Percentiles rank a stretch among this genome's conserved stretches.
Conservation (phyloP, 305 asterid species). For the Petunia hybrid region DNA sequence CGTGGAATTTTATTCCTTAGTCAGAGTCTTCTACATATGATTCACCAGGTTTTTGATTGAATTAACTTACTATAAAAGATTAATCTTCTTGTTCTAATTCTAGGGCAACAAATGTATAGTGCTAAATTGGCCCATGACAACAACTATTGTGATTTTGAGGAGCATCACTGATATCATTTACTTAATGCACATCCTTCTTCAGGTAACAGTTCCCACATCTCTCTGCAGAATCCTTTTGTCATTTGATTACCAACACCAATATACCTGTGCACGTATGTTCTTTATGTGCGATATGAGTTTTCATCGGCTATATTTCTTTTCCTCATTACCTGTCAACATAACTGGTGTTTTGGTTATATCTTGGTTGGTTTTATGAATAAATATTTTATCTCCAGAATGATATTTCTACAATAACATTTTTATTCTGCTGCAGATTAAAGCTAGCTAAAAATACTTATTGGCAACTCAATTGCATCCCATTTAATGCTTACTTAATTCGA, state of each 20-base stretch:
- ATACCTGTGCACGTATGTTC: not conserved
- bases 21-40: slow-evolving; percentile 5
- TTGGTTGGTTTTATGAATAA: not conserved
- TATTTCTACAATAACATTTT: slow-evolving; percentile 23
- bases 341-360: slow-evolving; percentile 24
- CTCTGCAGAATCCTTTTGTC: not conserved
- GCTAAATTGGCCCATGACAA: slow-evolving; percentile 63
- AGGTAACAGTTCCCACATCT: slow-evolving; percentile 56
- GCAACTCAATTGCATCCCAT: slow-evolving; percentile 9
- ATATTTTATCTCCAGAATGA: slow-evolving; percentile 15
- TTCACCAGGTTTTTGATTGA: slow-evolving; percentile 28
- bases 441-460: slow-evolving; percentile 19
- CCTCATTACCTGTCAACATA: slow-evolving; percentile 17
- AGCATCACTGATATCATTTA: slow-evolving; percentile 79
- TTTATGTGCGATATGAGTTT: not conserved
- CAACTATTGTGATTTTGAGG: slow-evolving; percentile 63
- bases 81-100: slow-evolving; percentile 29
- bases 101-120: slow-evolving; percentile 76
- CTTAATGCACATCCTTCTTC: slow-evolving; percentile 81
- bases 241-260: slow-evolving; percentile 27
- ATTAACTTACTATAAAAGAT: slow-evolving; percentile 35
- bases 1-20: not conserved
- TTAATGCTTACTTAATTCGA: slow-evolving; percentile 18
- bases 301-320: slow-evolving; percentile 13
- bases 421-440: slow-evolving; percentile 17